Conservation (phyloP, 192 early-diverging fungal genomes). For the Podila epicladia region DNA sequence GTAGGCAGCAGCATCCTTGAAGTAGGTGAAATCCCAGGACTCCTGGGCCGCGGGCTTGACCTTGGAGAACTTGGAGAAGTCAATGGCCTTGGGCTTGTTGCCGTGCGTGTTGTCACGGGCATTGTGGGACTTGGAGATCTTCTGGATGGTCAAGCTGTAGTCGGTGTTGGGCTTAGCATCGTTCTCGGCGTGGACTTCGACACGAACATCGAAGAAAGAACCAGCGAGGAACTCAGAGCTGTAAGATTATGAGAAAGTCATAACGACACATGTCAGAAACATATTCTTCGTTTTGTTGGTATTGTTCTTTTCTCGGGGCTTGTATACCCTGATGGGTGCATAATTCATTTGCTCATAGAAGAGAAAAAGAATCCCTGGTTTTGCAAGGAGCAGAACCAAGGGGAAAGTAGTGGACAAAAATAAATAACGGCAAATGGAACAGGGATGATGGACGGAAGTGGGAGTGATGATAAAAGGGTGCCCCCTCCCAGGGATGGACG, state of each 20-base stretch:
- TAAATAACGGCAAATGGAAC: too few species aligned
- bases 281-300: not conserved
- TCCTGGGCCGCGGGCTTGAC: slow-evolving; percentile 33
- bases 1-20: slow-evolving; percentile 52
- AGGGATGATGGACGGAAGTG: too few species aligned
- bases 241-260: not conserved
- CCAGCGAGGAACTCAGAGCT: slow-evolving; percentile 67
- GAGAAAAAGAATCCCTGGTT: too few species aligned
- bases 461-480: too few species aligned
- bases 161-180: slow-evolving; percentile 52
- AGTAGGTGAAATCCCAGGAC: slow-evolving; percentile 63
- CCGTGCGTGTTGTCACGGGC: slow-evolving; percentile 13
- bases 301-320: not conserved
- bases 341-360: too few species aligned
- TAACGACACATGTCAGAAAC: not conserved
- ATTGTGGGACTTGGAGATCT: slow-evolving; percentile 29
- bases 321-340: too few species aligned
- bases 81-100: slow-evolving; percentile 33
- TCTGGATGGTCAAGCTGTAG: slow-evolving; percentile 60
- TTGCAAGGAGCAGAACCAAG: too few species aligned
- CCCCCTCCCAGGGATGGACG: too few species aligned
- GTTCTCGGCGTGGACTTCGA: slow-evolving; percentile 67
- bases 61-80: slow-evolving; percentile 57
- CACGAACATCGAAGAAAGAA: slow-evolving; percentile 66
- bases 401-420: too few species aligned